These are phyloP conservation scores for Saturnispora ahearnii DNA, from an alignment of 805 yeast genomes.

Conservation along the genomic window DNA sequence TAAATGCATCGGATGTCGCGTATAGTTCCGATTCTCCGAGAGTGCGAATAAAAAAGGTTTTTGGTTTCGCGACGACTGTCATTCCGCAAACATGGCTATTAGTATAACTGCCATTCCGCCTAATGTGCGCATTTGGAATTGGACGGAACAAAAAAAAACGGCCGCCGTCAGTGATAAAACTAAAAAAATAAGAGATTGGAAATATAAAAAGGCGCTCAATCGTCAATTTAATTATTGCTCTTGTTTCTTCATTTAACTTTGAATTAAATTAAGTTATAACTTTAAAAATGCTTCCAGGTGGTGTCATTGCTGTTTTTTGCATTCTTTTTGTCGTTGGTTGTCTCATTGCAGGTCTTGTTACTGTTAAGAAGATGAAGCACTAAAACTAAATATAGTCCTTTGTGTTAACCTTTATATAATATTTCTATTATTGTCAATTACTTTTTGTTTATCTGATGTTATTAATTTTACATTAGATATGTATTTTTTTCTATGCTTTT, in stretches of 20 bases:
- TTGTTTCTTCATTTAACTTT: background rate
- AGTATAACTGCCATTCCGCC: background rate
- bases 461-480: no score
- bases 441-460: no score
- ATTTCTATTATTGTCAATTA: no score
- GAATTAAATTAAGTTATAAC: background rate
- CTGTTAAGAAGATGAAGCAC: slow-evolving; percentile 29
- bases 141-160: no score
- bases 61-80: background rate
- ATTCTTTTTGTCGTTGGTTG: slow-evolving; percentile 40
- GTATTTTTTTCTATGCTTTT: no score
- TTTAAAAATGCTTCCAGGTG: slow-evolving; percentile 47
- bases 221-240: no score
- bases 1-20: no score
- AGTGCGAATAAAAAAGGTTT: background rate
- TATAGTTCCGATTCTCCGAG: background rate
- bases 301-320: slow-evolving; percentile 55
- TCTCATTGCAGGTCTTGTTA: slow-evolving; percentile 23
- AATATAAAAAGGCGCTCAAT: no score
- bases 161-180: background rate
- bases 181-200: background rate
- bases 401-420: no score
- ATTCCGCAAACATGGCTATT: background rate
- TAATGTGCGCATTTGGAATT: background rate
- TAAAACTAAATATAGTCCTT: slow-evolving; percentile 13